Evolutionary conservation across 176 grass and related monocot species (phyloP), one percentile per base, ranked within the genome.

Genomic region (Oryza coarctata): DNA sequence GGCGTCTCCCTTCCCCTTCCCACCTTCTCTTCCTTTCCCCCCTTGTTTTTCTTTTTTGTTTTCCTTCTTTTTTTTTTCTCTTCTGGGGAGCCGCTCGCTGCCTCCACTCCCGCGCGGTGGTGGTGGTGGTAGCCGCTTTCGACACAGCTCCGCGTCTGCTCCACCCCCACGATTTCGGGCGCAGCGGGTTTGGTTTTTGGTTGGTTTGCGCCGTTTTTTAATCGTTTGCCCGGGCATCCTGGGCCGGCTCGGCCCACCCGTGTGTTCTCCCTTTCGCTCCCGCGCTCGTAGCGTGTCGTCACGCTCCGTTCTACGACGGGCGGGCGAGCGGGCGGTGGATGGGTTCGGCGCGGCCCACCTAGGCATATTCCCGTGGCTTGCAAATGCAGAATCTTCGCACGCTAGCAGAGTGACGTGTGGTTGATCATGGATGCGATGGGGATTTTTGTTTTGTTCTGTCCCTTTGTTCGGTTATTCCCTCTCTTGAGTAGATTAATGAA

Each of bases 131-230:
- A n/a, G 17, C 20, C 29, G 68, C 80, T 73, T 30, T 39, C 25
- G 25, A 20, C 33, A 9, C 68, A 45, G 57, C 70, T 26, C 22
- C 58, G 30, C 43, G 28, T 27, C 29, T 41, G 20, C 70, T 49
- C 79, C 79, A 39, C 80, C 32, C 1, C 32, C 71, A 67, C 81
- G 36, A 83, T 73, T 52, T 38, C 58, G n/a, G 63, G 40, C 61
- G 44, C 12, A 33, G 23, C 52, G 5, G 22, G 20, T 12, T 41
- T n/a, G 9, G 47, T 34, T 18, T 57, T 33, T 18, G 3, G 3
- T 22, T 66, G 17, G 47, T 58, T 58, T 58, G 22, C 22, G 55
- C 22, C n/a, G 55, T 60, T 60, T 25, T 58, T 58, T n/a, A 58
- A 17, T 80, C 20, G 3, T 14, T 6, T 30, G 17, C 39, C 49